Percentiles rank a stretch among this genome's conserved stretches.
Conservation (phyloP, 768 basidiomycete genomes). For the Leccinum arenicola region DNA sequence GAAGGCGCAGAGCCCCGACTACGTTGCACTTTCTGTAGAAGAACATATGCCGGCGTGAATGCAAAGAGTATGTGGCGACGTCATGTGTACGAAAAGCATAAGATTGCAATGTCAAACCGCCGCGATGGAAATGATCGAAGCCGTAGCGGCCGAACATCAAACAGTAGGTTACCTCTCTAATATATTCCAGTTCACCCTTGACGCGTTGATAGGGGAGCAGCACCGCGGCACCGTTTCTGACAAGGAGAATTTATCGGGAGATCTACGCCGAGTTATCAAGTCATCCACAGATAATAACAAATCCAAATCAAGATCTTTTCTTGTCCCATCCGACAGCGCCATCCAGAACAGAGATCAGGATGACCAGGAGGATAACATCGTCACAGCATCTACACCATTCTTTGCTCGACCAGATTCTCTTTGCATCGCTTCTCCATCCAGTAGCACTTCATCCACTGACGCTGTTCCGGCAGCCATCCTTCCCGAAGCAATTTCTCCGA, state of each 20-base stretch:
- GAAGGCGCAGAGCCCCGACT: constrained; percentile 79
- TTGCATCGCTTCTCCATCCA: constrained; percentile 17
- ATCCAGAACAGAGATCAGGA: constrained; percentile 13
- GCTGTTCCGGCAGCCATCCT: neutral
- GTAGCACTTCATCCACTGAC: constrained; percentile 1
- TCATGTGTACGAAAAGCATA: constrained; percentile 87
- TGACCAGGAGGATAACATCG: constrained; percentile 11
- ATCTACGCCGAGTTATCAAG: constrained; percentile 30
- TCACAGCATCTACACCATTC: constrained; percentile 22
- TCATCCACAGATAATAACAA: constrained; percentile 19
- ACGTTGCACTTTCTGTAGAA: constrained; percentile 80
- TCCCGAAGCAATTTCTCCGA: constrained; percentile 1
- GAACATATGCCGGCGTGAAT: constrained; percentile 83
- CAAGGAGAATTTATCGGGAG: constrained; percentile 33
- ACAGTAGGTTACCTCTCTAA: constrained; percentile 47
- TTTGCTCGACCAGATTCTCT: constrained; percentile 27
- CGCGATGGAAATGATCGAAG: constrained; percentile 66
- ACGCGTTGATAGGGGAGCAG: constrained; percentile 53
- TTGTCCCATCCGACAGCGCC: constrained; percentile 16
- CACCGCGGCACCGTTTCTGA: constrained; percentile 43
- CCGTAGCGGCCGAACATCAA: constrained; percentile 56
- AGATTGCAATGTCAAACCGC: constrained; percentile 85
- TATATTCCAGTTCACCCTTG: constrained; percentile 17
- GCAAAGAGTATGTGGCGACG: constrained; percentile 91
- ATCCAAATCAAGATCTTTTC: constrained; percentile 21